Evolutionary conservation across 2,329 filamentous ascomycete species (phyloP).

Genomic region (Diaporthe batatas): DNA sequence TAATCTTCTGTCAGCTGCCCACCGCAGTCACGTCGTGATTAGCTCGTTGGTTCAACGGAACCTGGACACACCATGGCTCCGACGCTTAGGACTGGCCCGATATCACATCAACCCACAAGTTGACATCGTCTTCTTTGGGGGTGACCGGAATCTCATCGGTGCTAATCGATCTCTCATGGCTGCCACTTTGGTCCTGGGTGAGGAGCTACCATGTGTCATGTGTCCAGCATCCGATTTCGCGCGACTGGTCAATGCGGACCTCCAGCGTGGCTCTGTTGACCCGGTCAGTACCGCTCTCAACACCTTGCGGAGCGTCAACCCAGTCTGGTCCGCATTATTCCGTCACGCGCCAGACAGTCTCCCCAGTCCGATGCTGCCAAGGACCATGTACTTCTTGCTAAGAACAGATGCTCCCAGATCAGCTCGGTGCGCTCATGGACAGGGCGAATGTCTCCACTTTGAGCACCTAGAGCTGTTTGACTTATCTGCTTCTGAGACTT

Average conservation of each 20-base stretch:
- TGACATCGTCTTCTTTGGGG: background rate
- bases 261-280: background rate
- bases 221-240: background rate
- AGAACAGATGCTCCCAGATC: background rate
- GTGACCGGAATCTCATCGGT: background rate
- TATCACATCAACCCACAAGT: background rate
- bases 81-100: background rate
- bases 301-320: background rate
- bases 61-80: background rate
- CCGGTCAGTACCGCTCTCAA: background rate
- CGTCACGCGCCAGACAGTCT: background rate
- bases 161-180: background rate
- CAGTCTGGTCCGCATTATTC: background rate
- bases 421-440: background rate
- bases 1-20: background rate
- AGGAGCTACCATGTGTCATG: background rate
- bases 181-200: background rate
- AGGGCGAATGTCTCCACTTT: background rate
- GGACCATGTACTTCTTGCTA: background rate
- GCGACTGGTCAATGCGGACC: accelerated
- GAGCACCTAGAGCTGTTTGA: background rate
- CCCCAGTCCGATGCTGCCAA: background rate
- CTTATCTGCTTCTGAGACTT: background rate
- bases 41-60: background rate
- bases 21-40: background rate